Percentiles rank a stretch among this genome's conserved stretches.
These are phyloP conservation scores for Plasmodium cynomolgi DNA, from an alignment of 169 alveolate genomes.

Conservation along the genomic window DNA sequence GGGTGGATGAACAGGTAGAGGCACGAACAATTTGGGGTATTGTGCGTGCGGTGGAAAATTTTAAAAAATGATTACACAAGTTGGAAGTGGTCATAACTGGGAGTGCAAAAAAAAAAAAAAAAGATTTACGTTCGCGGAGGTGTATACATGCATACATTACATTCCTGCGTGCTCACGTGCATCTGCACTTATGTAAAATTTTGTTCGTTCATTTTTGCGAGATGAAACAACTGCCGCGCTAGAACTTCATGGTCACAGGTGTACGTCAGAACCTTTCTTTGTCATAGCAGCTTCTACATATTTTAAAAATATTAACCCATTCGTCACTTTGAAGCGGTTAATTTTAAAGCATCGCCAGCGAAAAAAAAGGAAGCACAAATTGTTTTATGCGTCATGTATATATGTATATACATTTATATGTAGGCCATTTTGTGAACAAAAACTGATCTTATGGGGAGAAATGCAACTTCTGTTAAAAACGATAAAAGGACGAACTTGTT, in stretches of 20 bases:
- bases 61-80: background rate
- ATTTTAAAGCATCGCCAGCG: background rate
- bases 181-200: background rate
- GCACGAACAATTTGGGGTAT: background rate
- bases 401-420: background rate
- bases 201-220: background rate
- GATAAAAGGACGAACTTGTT: background rate
- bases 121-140: background rate
- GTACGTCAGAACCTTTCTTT: background rate
- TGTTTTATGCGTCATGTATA: background rate
- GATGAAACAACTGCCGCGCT: background rate
- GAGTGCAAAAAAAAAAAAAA: background rate
- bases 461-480: background rate
- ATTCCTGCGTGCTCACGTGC: background rate
- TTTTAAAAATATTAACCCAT: background rate
- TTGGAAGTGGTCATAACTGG: background rate
- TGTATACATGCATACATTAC: background rate
- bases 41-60: background rate
- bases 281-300: background rate
- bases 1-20: background rate
- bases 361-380: background rate
- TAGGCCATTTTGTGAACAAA: background rate
- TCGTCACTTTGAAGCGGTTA: background rate
- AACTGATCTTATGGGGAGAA: background rate
- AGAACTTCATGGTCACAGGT: background rate